phyloP scores from a whole-genome alignment of 306 rosid genomes.

The Morella rubra region DNA sequence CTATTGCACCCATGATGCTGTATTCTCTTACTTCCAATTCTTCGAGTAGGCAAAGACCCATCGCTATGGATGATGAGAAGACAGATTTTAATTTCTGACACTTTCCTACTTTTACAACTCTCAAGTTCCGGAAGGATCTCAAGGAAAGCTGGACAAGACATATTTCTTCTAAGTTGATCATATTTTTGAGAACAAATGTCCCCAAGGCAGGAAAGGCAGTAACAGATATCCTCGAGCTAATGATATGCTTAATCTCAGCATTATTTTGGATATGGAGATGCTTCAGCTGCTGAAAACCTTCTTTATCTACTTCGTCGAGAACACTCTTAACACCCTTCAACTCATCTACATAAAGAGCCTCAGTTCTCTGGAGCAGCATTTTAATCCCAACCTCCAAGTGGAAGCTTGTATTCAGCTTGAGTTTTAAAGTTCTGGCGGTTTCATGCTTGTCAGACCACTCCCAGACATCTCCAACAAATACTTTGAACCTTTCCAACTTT shows the following conservation, averaged over 20 bases:
- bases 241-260: not conserved
- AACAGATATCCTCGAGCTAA: not conserved
- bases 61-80: too few relatives aligned
- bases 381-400: not conserved
- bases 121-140: too few relatives aligned
- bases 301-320: not conserved
- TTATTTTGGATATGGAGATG: not conserved
- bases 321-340: not conserved
- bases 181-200: not conserved
- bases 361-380: not conserved
- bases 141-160: not conserved
- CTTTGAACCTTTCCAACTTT: not conserved
- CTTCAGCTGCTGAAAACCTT: conserved; percentile 9
- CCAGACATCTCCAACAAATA: not conserved
- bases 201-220: not conserved
- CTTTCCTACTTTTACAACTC: too few relatives aligned
- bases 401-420: not conserved
- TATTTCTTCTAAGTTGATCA: not conserved
- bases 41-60: too few relatives aligned
- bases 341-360: not conserved
- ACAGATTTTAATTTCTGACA: too few relatives aligned
- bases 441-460: not conserved
- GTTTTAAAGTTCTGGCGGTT: conserved; percentile 1
- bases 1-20: too few relatives aligned
- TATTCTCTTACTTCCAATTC: too few relatives aligned